These are phyloP conservation scores for Penicillium mononematosum DNA, from an alignment of 495 filamentous ascomycete genomes.

Conservation along the genomic window DNA sequence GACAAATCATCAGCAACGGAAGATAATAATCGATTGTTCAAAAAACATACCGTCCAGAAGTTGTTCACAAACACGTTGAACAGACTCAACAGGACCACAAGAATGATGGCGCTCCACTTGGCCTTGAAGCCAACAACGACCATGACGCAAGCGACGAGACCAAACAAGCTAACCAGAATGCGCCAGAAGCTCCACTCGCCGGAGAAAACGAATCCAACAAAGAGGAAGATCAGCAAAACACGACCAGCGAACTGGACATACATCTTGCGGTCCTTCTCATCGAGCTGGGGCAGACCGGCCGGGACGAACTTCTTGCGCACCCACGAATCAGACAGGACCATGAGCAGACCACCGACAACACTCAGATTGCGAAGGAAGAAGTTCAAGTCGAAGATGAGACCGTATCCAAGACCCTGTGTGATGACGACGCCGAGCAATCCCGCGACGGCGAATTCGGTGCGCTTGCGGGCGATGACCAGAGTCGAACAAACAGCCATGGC, in stretches of 20 bases:
- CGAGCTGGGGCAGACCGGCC: slow-evolving; percentile 86
- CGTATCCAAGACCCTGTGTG: slow-evolving; percentile 95
- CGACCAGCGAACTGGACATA: slow-evolving; percentile 98
- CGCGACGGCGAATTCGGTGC: slow-evolving; percentile 86
- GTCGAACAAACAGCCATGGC: slow-evolving; percentile 82
- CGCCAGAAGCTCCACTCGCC: slow-evolving; percentile 89
- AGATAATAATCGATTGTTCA: not conserved
- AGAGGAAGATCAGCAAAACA: slow-evolving; percentile 95
- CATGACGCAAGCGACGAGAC: slow-evolving; percentile 93
- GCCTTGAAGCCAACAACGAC: slow-evolving; percentile 99
- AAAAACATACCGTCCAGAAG: slow-evolving; percentile 94
- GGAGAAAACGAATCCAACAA: slow-evolving; percentile 92
- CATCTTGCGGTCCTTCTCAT: slow-evolving; percentile 99
- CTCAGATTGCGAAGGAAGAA: slow-evolving; percentile 99
- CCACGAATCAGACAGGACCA: slow-evolving; percentile 98
- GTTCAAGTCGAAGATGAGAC: slow-evolving; percentile 98
- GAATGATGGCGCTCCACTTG: slow-evolving; percentile 92
- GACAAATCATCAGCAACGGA: slow-evolving; percentile 7
- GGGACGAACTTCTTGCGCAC: slow-evolving; percentile 96
- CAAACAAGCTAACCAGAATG: slow-evolving; percentile 75
- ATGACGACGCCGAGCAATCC: slow-evolving; percentile 89
- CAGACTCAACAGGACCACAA: slow-evolving; percentile 90
- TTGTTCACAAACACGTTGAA: slow-evolving; percentile 99
- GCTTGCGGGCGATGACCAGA: slow-evolving; percentile 84
- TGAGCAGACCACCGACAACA: slow-evolving; percentile 92